phyloP scores from a whole-genome alignment of 192 early-diverging fungal species.

The Kickxella alabastrina region DNA sequence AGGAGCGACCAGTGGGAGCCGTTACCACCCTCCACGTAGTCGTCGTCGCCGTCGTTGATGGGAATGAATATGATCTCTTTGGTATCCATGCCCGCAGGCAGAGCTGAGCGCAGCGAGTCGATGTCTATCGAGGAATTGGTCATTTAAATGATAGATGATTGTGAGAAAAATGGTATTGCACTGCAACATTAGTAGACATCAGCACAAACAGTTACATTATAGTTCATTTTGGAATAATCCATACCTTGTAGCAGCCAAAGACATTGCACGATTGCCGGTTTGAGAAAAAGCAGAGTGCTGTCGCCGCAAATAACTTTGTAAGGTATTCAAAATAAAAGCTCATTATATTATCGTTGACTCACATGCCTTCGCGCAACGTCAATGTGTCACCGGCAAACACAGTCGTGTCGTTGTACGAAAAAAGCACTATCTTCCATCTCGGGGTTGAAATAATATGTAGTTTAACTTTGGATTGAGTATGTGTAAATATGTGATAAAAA shows the following conservation, averaged over 20 bases:
- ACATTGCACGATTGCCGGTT: slow-evolving; percentile 24
- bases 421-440: slow-evolving; percentile 10
- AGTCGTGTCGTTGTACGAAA: slow-evolving; percentile 30
- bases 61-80: slow-evolving; percentile 30
- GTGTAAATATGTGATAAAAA: too few relatives aligned
- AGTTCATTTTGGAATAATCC: too few relatives aligned
- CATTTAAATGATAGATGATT: too few relatives aligned
- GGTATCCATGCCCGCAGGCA: slow-evolving; percentile 13
- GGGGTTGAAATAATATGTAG: too few relatives aligned
- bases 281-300: slow-evolving; percentile 27
- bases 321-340: slow-evolving; percentile 50
- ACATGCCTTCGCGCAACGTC: slow-evolving; percentile 31
- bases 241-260: slow-evolving; percentile 13
- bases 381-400: slow-evolving; percentile 29
- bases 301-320: slow-evolving; percentile 29
- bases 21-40: slow-evolving; percentile 1
- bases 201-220: too few relatives aligned
- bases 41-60: slow-evolving; percentile 19
- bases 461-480: too few relatives aligned
- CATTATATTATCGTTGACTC: slow-evolving; percentile 42
- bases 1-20: slow-evolving; percentile 42
- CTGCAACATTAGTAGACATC: too few relatives aligned
- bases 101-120: slow-evolving; percentile 3
- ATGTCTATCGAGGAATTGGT: slow-evolving; percentile 5
- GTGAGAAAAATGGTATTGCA: too few relatives aligned